Base-by-base conservation (phyloP, 164 flowering plant species). In the Nelumbo lutea region DNA sequence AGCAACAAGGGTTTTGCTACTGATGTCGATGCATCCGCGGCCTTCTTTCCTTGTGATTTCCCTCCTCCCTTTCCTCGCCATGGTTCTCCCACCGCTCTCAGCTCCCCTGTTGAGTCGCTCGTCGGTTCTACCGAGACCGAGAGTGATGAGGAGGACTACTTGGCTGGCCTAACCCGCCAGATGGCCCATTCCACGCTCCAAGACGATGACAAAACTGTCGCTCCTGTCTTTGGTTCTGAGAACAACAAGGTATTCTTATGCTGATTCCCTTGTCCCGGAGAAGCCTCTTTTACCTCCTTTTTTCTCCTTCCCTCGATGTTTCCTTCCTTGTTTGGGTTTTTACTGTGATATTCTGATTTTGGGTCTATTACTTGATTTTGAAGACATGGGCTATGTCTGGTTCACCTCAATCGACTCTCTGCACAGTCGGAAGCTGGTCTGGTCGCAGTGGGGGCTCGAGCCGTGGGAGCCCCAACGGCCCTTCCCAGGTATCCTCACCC, bases 401-500 rank as follows among this genome's bases (percentile, higher is more conserved):
- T 51, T 93, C 95, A 10, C 96, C 94, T 0, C 91, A 87, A 55
- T 87, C 94, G 59, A 83, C 93, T 1, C 82, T 90, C 0, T 83
- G 88, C 64, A 76, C 70, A 1, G 64, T 77, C 5, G 85, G 83
- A 1, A 72, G 75, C 66, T 80, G 84, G 47, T 77, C 84, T 47
- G 79, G 81, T 4, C 77, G 83, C 66, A 77, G 71, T 44, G 73
- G 68, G 5, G 76, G 79, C 1, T 84, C 87, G 4, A 81, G 86
- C 75, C 75, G 76, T 1, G 86, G 86, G 9, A 86, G 90, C 65
- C 82, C 87, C 0, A 84, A 77, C 46, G 84, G 83, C 2, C 73
- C 76, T 2, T 77, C 83, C 0, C 80, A 64, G 58, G 73, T 70
- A 6, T 64, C 84, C 0, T 80, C 87, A 2, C 84, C 89, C 0